phyloP scores from a whole-genome alignment of 176 grass and related monocot genomes.

The Oryza nivara region DNA sequence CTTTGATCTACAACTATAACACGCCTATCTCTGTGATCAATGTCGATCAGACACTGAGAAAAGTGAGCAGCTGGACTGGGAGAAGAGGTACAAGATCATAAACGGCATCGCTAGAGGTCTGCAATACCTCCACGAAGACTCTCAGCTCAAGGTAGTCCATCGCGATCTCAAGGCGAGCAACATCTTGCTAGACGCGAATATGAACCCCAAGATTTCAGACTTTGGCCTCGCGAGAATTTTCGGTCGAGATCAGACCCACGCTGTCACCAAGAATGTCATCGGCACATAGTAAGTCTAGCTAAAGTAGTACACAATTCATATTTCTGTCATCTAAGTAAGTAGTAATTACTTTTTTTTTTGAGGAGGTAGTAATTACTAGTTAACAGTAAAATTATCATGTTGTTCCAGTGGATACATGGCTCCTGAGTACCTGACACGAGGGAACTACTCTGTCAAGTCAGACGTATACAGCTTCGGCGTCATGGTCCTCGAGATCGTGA shows the following conservation, averaged over 20 bases:
- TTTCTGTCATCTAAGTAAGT: not conserved
- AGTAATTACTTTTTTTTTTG: too few species aligned
- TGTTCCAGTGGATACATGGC: not conserved
- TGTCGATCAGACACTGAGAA: slow-evolving; percentile 14
- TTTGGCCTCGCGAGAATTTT: slow-evolving; percentile 53
- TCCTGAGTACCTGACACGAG: not conserved
- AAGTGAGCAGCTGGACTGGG: slow-evolving; percentile 35
- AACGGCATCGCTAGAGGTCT: slow-evolving; percentile 52
- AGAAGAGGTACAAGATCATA: slow-evolving; percentile 34
- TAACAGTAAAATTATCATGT: not conserved
- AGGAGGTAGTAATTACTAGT: too few species aligned
- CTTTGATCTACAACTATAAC: too few species aligned
- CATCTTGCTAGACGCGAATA: not conserved
- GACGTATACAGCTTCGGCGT: not conserved
- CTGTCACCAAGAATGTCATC: slow-evolving; percentile 34
- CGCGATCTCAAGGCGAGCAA: slow-evolving; percentile 18
- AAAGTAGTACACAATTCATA: too few species aligned
- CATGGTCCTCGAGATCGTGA: not conserved
- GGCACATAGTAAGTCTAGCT: slow-evolving; percentile 58
- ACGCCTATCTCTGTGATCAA: too few species aligned
- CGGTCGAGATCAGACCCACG: slow-evolving; percentile 31
- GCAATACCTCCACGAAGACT: slow-evolving; percentile 61
- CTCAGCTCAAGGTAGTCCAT: slow-evolving; percentile 44
- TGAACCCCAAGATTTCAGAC: slow-evolving; percentile 54
- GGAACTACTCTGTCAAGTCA: not conserved